Conservation (phyloP, 495 filamentous ascomycete genomes). For the Penicillium desertorum region DNA sequence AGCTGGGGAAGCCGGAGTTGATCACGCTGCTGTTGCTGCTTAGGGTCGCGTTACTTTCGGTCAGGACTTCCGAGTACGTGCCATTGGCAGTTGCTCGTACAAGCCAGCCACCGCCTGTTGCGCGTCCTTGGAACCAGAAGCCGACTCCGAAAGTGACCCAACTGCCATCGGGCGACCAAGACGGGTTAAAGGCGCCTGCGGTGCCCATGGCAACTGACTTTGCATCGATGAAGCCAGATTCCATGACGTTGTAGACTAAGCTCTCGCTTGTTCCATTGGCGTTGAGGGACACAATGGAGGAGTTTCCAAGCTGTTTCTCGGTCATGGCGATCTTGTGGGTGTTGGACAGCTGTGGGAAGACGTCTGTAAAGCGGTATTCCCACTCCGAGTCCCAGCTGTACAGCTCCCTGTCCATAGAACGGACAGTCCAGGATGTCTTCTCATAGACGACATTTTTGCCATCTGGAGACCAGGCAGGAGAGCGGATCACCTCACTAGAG, state of each 20-base stretch:
- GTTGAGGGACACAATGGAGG: slow-evolving; percentile 17
- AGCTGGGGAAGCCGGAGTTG: slow-evolving; percentile 30
- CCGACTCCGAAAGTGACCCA: slow-evolving; percentile 35
- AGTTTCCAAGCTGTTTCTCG: slow-evolving; percentile 32
- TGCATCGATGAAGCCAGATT: neutral
- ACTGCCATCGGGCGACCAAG: slow-evolving; percentile 31
- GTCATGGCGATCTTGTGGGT: slow-evolving; percentile 22
- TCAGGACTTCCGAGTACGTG: slow-evolving; percentile 25
- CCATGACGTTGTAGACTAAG: neutral
- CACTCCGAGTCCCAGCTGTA: slow-evolving; percentile 35
- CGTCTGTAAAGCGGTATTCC: slow-evolving; percentile 40
- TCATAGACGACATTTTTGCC: slow-evolving; percentile 33
- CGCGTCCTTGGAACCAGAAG: slow-evolving; percentile 31
- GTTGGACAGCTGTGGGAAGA: slow-evolving; percentile 31
- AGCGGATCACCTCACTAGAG: slow-evolving; percentile 14
- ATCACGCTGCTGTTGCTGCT: slow-evolving; percentile 18
- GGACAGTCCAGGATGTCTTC: slow-evolving; percentile 26
- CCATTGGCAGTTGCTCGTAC: slow-evolving; percentile 27
- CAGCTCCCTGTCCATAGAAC: slow-evolving; percentile 30
- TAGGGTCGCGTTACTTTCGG: slow-evolving; percentile 17
- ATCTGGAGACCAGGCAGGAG: slow-evolving; percentile 32
- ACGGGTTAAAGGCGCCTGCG: slow-evolving; percentile 30
- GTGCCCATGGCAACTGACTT: neutral
- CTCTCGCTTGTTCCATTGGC: neutral
- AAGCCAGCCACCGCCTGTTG: slow-evolving; percentile 24